Conservation (phyloP, 495 filamentous ascomycete species). For the Daldinia grandis region DNA sequence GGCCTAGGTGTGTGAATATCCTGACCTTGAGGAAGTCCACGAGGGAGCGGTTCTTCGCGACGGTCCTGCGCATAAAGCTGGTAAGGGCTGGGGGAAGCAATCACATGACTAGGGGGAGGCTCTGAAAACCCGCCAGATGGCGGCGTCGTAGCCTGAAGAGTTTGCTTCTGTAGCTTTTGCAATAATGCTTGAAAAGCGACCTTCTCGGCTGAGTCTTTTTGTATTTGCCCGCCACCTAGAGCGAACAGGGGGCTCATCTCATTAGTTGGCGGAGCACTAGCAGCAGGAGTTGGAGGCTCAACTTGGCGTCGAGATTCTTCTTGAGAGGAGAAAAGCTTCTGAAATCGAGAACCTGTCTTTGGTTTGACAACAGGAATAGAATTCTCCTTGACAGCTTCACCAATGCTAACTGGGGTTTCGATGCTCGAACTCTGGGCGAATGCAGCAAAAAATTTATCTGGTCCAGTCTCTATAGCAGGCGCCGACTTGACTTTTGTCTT, state of each 20-base stretch:
- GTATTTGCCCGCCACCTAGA: slow-evolving; percentile 46
- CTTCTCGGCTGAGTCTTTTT: slow-evolving; percentile 76
- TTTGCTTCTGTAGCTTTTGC: slow-evolving; percentile 72
- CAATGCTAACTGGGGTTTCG: slow-evolving; percentile 42
- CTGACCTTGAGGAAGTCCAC: slow-evolving; percentile 48
- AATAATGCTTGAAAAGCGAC: slow-evolving; percentile 90
- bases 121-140: slow-evolving; percentile 44
- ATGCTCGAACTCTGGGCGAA: slow-evolving; percentile 58
- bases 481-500: slow-evolving; percentile 63
- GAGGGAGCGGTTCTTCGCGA: slow-evolving; percentile 49
- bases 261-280: slow-evolving; percentile 30
- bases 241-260: slow-evolving; percentile 45
- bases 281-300: slow-evolving; percentile 57
- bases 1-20: slow-evolving; percentile 57
- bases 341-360: slow-evolving; percentile 76
- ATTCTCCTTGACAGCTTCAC: slow-evolving; percentile 53
- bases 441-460: slow-evolving; percentile 84
- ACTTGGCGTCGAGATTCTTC: slow-evolving; percentile 65
- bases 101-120: slow-evolving; percentile 44
- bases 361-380: slow-evolving; percentile 48
- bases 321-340: slow-evolving; percentile 78
- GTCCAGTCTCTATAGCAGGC: slow-evolving; percentile 68
- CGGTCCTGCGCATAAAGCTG: slow-evolving; percentile 55
- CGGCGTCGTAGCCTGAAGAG: slow-evolving; percentile 33
- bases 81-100: slow-evolving; percentile 54